phyloP scores from a whole-genome alignment of 2,329 filamentous ascomycete species.

The Conoideocrella luteorostrata region DNA sequence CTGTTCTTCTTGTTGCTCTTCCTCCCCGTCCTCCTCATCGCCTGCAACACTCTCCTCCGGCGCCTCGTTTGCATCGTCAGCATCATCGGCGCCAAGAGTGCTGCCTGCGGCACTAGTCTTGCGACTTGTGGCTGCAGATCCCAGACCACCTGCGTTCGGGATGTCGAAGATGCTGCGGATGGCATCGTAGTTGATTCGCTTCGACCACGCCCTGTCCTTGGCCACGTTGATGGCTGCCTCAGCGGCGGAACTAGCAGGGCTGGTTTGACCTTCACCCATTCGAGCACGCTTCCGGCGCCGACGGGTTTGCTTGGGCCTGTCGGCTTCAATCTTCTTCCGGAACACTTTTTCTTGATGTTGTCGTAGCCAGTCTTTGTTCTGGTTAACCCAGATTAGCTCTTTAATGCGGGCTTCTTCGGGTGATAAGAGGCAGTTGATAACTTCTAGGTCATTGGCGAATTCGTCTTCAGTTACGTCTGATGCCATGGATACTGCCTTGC shows the following conservation, averaged over 20 bases:
- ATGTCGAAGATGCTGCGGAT: slow-evolving; percentile 52
- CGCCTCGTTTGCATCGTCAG: slow-evolving; percentile 28
- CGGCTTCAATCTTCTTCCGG: slow-evolving; percentile 59
- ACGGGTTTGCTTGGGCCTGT: slow-evolving; percentile 50
- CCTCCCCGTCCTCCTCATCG: slow-evolving; percentile 24
- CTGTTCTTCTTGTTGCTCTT: slow-evolving; percentile 25
- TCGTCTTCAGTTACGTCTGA: slow-evolving; percentile 70
- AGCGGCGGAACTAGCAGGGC: slow-evolving; percentile 59
- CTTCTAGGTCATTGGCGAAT: slow-evolving; percentile 85
- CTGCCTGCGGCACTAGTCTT: slow-evolving; percentile 33
- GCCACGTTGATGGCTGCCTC: slow-evolving; percentile 64
- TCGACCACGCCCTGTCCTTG: slow-evolving; percentile 62
- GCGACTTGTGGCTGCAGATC: slow-evolving; percentile 44
- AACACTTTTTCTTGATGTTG: slow-evolving; percentile 79
- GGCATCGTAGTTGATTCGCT: slow-evolving; percentile 68
- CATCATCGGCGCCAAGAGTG: slow-evolving; percentile 21
- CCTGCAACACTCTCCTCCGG: slow-evolving; percentile 30
- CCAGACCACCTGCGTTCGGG: slow-evolving; percentile 36
- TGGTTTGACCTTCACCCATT: slow-evolving; percentile 59
- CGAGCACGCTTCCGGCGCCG: slow-evolving; percentile 48
- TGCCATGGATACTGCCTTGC: slow-evolving; percentile 47
- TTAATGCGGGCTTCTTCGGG: slow-evolving; percentile 73
- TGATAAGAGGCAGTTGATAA: slow-evolving; percentile 69
- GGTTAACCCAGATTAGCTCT: slow-evolving; percentile 87
- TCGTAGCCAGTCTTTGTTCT: slow-evolving; percentile 90